Conservation (phyloP, 2,329 filamentous ascomycete genomes). For the Colletotrichum chrysophilum region DNA sequence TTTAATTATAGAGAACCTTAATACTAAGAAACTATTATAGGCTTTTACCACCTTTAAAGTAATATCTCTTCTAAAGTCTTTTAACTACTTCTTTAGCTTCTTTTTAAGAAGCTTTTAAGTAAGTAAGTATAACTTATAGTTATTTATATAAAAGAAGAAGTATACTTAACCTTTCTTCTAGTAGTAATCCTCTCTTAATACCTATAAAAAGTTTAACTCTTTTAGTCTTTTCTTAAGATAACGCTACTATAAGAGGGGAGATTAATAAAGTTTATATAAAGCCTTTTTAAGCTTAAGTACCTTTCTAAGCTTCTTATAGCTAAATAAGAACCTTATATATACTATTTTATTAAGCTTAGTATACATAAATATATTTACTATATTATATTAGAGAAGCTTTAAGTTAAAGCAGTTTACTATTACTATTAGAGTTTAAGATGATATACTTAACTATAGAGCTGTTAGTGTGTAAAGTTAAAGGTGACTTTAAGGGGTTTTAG, state of each 20-base stretch:
- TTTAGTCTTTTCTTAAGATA: not conserved
- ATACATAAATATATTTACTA: not conserved
- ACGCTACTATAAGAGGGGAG: not conserved
- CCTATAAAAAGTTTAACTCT: not conserved
- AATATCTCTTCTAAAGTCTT: not conserved
- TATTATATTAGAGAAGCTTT: not conserved
- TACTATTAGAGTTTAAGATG: too few species aligned
- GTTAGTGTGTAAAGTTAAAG: too few species aligned
- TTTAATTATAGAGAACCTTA: not conserved
- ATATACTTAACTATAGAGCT: too few species aligned
- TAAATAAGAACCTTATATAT: not conserved
- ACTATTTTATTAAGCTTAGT: not conserved
- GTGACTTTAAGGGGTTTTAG: too few species aligned
- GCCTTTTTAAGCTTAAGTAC: not conserved
- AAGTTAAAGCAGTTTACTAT: not conserved
- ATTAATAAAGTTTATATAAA: not conserved
- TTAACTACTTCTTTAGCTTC: not conserved
- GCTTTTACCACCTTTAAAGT: not conserved
- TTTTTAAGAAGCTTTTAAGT: rapidly evolving
- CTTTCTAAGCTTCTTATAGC: not conserved
- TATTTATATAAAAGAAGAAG: not conserved
- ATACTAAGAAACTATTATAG: not conserved
- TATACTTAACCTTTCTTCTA: not conserved
- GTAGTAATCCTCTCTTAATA: not conserved
- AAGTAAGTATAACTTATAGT: not conserved